Conservation (phyloP, 208 protist species). For the Leishmania martiniquensis region DNA sequence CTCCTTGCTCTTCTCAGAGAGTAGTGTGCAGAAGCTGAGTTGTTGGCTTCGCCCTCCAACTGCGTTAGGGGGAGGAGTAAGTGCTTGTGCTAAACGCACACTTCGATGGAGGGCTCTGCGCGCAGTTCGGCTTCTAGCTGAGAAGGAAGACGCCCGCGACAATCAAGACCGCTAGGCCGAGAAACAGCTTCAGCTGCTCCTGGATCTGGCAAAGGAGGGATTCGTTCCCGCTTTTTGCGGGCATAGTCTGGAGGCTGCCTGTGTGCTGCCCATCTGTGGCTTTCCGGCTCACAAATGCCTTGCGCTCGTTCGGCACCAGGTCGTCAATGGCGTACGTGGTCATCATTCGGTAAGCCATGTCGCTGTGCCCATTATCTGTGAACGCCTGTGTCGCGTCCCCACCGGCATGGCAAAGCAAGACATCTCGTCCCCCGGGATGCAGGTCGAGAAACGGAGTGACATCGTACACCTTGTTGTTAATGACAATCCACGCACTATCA, state of each 20-base stretch:
- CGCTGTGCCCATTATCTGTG: slow-evolving; percentile 69
- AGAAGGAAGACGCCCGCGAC: slow-evolving; percentile 53
- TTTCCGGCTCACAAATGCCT: slow-evolving; percentile 25
- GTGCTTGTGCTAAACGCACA: not conserved
- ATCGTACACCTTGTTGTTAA: slow-evolving; percentile 90
- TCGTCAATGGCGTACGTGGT: slow-evolving; percentile 57
- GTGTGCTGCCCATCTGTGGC: not conserved
- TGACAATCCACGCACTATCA: slow-evolving; percentile 64
- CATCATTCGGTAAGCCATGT: slow-evolving; percentile 62
- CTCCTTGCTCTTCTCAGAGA: no score
- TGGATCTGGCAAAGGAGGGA: slow-evolving; percentile 54
- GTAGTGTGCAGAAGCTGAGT: no score
- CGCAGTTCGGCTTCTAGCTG: slow-evolving; percentile 15
- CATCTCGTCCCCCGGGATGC: slow-evolving; percentile 82
- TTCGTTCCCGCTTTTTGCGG: slow-evolving; percentile 30
- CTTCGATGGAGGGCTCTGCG: not conserved
- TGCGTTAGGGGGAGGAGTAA: not conserved
- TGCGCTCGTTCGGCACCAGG: slow-evolving; percentile 45
- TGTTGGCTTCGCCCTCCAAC: not conserved
- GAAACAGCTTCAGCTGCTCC: slow-evolving; percentile 53
- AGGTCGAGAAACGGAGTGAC: slow-evolving; percentile 71
- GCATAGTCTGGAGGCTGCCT: slow-evolving; percentile 9
- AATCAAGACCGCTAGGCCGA: slow-evolving; percentile 42
- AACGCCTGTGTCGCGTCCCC: slow-evolving; percentile 74
- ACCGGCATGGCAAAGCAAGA: slow-evolving; percentile 73